Percentiles rank a stretch among this genome's conserved stretches.
Conservation (phyloP, 2,329 filamentous ascomycete genomes). For the Pestalotiopsis sp. region DNA sequence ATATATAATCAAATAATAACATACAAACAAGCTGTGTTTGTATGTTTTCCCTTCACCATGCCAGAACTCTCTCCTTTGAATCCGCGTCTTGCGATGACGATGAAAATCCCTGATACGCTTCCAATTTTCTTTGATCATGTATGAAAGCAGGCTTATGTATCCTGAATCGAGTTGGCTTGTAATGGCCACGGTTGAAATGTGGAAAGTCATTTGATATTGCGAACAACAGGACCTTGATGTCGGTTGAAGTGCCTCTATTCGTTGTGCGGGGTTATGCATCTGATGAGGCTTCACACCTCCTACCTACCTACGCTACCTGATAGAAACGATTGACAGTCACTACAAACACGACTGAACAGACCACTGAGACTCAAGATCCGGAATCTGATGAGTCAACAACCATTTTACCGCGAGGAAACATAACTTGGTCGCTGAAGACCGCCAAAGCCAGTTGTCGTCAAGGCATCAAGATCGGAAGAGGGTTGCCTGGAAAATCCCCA, state of each 20-base stretch:
- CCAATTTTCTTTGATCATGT: too few species aligned
- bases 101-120: too few species aligned
- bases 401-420: not conserved
- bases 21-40: not conserved
- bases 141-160: too few species aligned
- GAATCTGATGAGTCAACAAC: not conserved
- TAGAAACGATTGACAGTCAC: not conserved
- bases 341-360: not conserved
- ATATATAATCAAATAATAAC: not conserved
- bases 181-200: too few species aligned
- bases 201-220: not conserved
- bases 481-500: conserved; percentile 6
- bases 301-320: not conserved
- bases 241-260: not conserved
- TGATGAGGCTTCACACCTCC: not conserved
- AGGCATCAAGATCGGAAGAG: not conserved
- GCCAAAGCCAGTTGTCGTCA: not conserved
- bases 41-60: not conserved
- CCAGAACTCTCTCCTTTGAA: not conserved
- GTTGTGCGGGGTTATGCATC: not conserved
- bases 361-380: not conserved
- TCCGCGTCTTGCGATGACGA: not conserved
- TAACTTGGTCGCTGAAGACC: not conserved
- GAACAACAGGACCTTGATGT: not conserved
- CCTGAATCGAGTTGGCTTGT: too few species aligned